Conservation (phyloP, 179 eudicot species). For the Silene vulgaris region DNA sequence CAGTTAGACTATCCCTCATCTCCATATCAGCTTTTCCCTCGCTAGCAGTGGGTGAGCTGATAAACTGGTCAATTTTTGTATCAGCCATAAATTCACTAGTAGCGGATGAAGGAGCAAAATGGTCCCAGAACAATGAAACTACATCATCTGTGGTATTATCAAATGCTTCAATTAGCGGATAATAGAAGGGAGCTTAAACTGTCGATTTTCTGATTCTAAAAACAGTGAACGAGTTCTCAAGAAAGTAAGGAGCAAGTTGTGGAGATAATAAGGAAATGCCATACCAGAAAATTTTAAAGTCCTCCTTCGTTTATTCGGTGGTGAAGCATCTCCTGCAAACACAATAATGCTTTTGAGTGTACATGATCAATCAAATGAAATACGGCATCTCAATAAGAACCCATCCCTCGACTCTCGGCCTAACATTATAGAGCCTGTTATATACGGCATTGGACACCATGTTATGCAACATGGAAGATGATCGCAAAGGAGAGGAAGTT, state of each 20-base stretch:
- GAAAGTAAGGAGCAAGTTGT: background rate
- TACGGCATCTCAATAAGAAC: background rate
- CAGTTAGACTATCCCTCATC: slow-evolving; percentile 25
- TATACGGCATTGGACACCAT: too few relatives aligned
- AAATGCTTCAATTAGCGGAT: slow-evolving; percentile 5
- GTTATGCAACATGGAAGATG: too few relatives aligned
- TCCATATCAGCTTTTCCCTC: slow-evolving; percentile 16
- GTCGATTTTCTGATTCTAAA: slow-evolving; percentile 5
- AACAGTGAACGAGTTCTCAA: slow-evolving; percentile 1
- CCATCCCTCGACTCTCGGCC: background rate
- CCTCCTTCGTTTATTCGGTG: slow-evolving; percentile 27
- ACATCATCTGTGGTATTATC: slow-evolving; percentile 18
- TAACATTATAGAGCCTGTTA: background rate
- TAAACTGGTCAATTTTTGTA: background rate
- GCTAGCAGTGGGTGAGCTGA: background rate
- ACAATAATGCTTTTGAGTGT: too few relatives aligned
- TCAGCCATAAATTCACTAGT: background rate
- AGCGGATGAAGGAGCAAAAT: slow-evolving; percentile 8
- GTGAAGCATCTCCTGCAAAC: slow-evolving; percentile 20
- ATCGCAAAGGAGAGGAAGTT: too few relatives aligned
- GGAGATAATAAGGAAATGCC: slow-evolving; percentile 2
- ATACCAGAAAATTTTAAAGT: slow-evolving; percentile 27
- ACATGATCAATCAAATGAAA: background rate
- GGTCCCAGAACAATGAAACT: slow-evolving; percentile 5
- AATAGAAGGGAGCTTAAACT: background rate